These are phyloP conservation scores for Smallanthus sonchifolius DNA, from an alignment of 129 eudicot species.

Conservation along the genomic window DNA sequence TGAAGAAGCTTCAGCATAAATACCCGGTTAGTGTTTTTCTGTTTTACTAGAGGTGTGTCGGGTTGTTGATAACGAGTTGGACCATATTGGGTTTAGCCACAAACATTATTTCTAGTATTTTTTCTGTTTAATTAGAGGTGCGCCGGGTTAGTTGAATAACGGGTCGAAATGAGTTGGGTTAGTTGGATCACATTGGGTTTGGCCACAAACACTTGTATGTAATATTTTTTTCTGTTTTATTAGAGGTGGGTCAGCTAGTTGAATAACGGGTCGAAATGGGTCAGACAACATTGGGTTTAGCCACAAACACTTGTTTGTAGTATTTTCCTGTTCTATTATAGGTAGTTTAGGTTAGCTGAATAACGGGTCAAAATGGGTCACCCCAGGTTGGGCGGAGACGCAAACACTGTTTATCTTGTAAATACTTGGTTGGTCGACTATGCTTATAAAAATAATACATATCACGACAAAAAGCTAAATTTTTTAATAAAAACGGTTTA, in stretches of 20 bases:
- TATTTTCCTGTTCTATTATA: too few species aligned
- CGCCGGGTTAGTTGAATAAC: neutral
- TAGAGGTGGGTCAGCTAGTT: neutral
- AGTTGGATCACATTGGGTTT: neutral
- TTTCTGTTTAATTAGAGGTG: neutral
- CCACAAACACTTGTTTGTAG: neutral
- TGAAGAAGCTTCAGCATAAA: constrained; percentile 62
- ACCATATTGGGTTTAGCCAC: neutral
- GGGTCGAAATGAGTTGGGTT: neutral
- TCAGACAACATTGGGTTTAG: neutral
- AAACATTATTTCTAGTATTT: too few species aligned
- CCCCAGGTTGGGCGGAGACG: neutral
- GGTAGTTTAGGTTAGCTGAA: neutral
- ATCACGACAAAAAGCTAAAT: neutral
- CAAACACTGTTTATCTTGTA: neutral
- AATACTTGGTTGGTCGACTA: neutral
- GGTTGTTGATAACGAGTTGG: too few species aligned
- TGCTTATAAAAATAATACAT: too few species aligned
- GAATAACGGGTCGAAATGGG: too few species aligned
- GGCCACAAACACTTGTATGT: neutral
- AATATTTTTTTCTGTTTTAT: too few species aligned
- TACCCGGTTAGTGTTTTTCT: constrained; percentile 50
- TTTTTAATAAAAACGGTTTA: neutral
- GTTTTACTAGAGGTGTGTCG: neutral
- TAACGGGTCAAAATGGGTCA: neutral